Conservation (phyloP, 129 eudicot genomes). For the Tanacetum coccineum region DNA sequence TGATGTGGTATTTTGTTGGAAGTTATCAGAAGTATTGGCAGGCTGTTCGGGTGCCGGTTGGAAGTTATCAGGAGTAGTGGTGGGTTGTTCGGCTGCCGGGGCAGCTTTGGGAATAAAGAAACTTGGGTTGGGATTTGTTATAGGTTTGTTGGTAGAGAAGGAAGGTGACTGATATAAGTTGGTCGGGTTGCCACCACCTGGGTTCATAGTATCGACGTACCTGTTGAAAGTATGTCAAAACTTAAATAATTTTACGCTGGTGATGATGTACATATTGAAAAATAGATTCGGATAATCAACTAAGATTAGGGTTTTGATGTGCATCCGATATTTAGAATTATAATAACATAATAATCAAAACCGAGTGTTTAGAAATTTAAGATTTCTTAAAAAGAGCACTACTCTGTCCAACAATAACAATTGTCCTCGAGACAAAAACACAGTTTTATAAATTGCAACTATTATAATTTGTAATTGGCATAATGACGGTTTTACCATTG, state of each 20-base stretch:
- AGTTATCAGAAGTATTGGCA: conserved; percentile 12
- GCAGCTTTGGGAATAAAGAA: conserved; percentile 79
- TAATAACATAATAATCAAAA: too few relatives aligned
- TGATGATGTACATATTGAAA: neutral
- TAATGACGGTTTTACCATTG: too few relatives aligned
- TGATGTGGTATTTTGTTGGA: conserved; percentile 32
- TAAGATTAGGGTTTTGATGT: too few relatives aligned
- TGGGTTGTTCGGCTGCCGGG: conserved; percentile 31
- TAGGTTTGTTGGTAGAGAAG: conserved; percentile 46
- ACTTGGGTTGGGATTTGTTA: conserved; percentile 33
- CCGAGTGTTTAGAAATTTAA: too few relatives aligned
- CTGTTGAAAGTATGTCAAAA: conserved; percentile 35
- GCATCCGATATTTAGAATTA: too few relatives aligned
- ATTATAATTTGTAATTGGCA: too few relatives aligned
- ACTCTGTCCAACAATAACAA: too few relatives aligned
- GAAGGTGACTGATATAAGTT: conserved; percentile 78
- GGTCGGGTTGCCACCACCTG: conserved; percentile 64
- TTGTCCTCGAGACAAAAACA: too few relatives aligned
- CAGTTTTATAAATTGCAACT: too few relatives aligned
- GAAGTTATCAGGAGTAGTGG: conserved; percentile 14
- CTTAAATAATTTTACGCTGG: neutral
- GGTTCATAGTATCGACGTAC: conserved; percentile 94
- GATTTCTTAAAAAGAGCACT: too few relatives aligned
- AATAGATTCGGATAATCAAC: neutral
- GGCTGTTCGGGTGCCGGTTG: conserved; percentile 28